Evolutionary conservation across 345 rosid genomes (phyloP).

Genomic region (Eucalyptus coolabah): DNA sequence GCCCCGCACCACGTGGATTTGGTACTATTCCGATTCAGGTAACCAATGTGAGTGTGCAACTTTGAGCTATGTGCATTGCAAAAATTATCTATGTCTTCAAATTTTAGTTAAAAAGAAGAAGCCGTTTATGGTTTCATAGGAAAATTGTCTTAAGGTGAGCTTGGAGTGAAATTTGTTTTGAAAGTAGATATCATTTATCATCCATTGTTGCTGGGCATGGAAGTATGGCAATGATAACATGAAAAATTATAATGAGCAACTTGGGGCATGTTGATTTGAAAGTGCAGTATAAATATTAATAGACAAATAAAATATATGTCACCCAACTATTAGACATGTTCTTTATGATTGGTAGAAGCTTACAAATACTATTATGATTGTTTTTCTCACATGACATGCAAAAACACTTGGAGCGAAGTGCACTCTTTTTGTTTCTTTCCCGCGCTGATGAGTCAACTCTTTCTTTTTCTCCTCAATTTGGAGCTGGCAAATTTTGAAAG

Average conservation of each 20-base stretch:
- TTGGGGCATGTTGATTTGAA: neutral
- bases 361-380: neutral
- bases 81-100: neutral
- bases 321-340: fast-evolving
- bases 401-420: neutral
- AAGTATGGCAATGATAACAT: neutral
- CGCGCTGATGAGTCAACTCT: neutral
- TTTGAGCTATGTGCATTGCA: neutral
- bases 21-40: neutral
- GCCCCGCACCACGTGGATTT: neutral
- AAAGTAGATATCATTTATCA: neutral
- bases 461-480: neutral
- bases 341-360: neutral
- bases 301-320: no score
- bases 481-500: neutral
- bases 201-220: fast-evolving
- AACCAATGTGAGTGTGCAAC: neutral
- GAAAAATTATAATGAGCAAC: neutral
- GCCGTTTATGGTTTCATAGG: neutral
- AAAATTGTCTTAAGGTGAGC: neutral
- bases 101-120: no score
- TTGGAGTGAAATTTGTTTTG: fast-evolving
- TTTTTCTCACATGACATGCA: neutral
- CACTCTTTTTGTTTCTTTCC: neutral
- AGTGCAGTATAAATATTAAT: neutral